Percentiles rank a stretch among this genome's conserved stretches.
phyloP scores from a whole-genome alignment of 1,284 basidiomycete species.

The Boletus sp. region DNA sequence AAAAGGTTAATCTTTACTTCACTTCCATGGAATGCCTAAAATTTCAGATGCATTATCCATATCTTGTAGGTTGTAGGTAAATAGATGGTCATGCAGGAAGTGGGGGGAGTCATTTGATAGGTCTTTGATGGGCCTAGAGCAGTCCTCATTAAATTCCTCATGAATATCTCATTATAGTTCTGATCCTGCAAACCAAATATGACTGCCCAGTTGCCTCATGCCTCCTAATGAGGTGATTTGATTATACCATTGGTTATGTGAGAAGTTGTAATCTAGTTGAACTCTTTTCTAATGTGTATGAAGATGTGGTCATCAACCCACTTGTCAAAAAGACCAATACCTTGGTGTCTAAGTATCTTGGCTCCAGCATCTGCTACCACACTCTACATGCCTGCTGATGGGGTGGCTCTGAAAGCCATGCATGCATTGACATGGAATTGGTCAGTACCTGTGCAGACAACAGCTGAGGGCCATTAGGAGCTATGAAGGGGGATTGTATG shows the following conservation, averaged over 20 bases:
- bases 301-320: not conserved
- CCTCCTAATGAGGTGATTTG: too few species aligned
- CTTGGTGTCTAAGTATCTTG: not conserved
- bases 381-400: conserved; percentile 34
- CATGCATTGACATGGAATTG: not conserved
- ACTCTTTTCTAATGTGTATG: too few species aligned
- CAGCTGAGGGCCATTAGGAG: too few species aligned
- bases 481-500: too few species aligned
- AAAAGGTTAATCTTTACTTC: too few species aligned
- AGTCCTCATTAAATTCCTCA: not conserved
- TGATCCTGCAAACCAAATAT: not conserved
- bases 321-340: not conserved
- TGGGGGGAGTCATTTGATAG: not conserved
- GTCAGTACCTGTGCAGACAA: too few species aligned
- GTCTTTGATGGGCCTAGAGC: not conserved
- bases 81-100: not conserved
- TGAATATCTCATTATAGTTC: not conserved
- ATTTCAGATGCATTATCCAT: too few species aligned
- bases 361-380: conserved; percentile 31
- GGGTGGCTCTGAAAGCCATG: conserved; percentile 20
- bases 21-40: too few species aligned
- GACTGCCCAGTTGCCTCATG: not conserved
- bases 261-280: too few species aligned
- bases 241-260: too few species aligned
- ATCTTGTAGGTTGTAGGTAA: not conserved